Conservation (phyloP, 2,329 filamentous ascomycete species). For the Pyrenochaeta sp. region DNA sequence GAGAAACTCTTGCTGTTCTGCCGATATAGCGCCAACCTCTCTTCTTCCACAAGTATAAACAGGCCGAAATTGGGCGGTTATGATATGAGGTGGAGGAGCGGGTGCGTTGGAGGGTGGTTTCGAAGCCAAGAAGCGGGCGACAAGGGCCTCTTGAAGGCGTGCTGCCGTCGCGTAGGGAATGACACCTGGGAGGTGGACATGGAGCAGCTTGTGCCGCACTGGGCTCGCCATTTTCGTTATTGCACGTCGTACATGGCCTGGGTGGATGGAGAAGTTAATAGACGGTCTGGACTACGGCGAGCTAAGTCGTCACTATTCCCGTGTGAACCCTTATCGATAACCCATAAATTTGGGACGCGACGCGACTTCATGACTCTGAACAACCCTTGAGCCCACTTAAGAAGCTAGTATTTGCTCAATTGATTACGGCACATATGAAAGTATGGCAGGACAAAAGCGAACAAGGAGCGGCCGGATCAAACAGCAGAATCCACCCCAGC, state of each 20-base stretch:
- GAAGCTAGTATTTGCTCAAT: not conserved
- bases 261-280: not conserved
- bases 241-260: constrained; percentile 1
- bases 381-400: not conserved
- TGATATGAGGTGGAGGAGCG: constrained; percentile 69
- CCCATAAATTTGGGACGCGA: constrained; percentile 19
- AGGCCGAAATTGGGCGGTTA: constrained; percentile 83
- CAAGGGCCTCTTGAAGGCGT: constrained; percentile 65
- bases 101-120: constrained; percentile 60
- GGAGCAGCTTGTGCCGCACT: constrained; percentile 65
- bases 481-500: not conserved
- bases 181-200: constrained; percentile 65
- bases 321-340: constrained; percentile 21
- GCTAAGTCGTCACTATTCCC: constrained; percentile 7
- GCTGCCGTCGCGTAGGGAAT: constrained; percentile 65
- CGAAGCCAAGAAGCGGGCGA: constrained; percentile 65
- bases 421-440: not conserved
- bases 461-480: constrained; percentile 34
- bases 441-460: constrained; percentile 37
- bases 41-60: constrained; percentile 92
- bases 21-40: constrained; percentile 65
- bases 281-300: not conserved
- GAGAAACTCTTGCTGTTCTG: constrained; percentile 54
- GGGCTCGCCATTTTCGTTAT: constrained; percentile 22
- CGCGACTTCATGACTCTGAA: constrained; percentile 9